Conservation (phyloP, 1,284 basidiomycete species). For the Macrocystidia cucumis region DNA sequence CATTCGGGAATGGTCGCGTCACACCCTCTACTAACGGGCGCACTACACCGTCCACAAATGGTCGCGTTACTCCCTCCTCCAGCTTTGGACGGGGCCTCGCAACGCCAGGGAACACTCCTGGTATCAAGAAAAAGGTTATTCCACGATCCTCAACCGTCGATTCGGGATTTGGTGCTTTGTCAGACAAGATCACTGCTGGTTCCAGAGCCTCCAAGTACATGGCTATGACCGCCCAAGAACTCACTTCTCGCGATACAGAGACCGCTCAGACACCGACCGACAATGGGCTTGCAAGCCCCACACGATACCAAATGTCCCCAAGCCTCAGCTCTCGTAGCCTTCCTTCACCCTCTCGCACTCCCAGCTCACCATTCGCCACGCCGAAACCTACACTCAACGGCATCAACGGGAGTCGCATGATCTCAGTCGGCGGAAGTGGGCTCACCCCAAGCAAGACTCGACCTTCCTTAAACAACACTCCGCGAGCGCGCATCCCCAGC, state of each 20-base stretch:
- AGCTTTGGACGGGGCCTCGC: constrained; percentile 30
- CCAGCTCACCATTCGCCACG: constrained; percentile 52
- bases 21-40: too few species aligned
- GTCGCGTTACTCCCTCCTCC: constrained; percentile 37
- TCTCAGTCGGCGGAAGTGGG: constrained; percentile 32
- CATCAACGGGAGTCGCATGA: constrained; percentile 26
- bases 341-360: constrained; percentile 31
- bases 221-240: constrained; percentile 76
- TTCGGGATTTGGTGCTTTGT: constrained; percentile 15
- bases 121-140: too few species aligned
- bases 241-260: constrained; percentile 39
- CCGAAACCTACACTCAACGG: constrained; percentile 42
- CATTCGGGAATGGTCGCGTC: constrained; percentile 15
- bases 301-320: constrained; percentile 22
- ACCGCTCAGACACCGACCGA: constrained; percentile 22
- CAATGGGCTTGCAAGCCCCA: constrained; percentile 26
- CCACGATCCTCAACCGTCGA: too few species aligned
- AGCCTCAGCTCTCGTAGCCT: constrained; percentile 17
- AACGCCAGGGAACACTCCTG: constrained; percentile 31
- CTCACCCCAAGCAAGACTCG: constrained; percentile 36
- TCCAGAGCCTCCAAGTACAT: constrained; percentile 80
- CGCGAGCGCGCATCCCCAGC: constrained; percentile 61
- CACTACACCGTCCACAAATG: constrained; percentile 28
- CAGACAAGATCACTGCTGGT: constrained; percentile 61
- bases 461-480: constrained; percentile 42